Evolutionary conservation across 257 asterid genomes (phyloP).

Genomic region (Henckelia pumila): DNA sequence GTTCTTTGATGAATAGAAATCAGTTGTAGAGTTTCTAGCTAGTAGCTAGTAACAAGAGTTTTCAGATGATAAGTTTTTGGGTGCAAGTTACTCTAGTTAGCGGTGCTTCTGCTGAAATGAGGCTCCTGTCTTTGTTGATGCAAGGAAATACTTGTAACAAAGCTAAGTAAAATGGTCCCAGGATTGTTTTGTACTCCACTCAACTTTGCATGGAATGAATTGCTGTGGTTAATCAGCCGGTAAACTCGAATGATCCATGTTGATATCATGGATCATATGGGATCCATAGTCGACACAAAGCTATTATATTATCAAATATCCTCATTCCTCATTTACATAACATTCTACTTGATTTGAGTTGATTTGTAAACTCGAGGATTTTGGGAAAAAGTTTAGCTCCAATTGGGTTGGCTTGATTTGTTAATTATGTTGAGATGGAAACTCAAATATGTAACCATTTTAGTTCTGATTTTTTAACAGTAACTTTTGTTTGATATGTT

Average conservation of each 20-base stretch:
- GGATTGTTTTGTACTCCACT: neutral
- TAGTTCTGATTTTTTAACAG: neutral
- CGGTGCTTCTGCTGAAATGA: neutral
- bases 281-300: neutral
- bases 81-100: neutral
- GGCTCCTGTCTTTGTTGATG: neutral
- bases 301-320: neutral
- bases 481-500: constrained; percentile 9
- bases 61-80: neutral
- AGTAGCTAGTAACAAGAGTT: neutral
- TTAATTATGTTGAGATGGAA: neutral
- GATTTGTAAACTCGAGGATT: neutral
- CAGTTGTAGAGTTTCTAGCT: neutral
- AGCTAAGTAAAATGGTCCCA: neutral
- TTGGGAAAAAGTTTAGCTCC: neutral
- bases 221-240: neutral
- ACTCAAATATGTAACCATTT: neutral
- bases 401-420: neutral
- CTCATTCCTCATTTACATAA: too few relatives aligned
- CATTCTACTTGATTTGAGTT: too few relatives aligned
- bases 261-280: neutral
- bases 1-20: neutral
- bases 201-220: neutral
- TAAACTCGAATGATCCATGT: neutral
- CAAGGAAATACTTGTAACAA: neutral